Percentiles rank a stretch among this genome's conserved stretches.
phyloP scores from a whole-genome alignment of 2,329 filamentous ascomycete genomes.

The Falciphora oryzae region DNA sequence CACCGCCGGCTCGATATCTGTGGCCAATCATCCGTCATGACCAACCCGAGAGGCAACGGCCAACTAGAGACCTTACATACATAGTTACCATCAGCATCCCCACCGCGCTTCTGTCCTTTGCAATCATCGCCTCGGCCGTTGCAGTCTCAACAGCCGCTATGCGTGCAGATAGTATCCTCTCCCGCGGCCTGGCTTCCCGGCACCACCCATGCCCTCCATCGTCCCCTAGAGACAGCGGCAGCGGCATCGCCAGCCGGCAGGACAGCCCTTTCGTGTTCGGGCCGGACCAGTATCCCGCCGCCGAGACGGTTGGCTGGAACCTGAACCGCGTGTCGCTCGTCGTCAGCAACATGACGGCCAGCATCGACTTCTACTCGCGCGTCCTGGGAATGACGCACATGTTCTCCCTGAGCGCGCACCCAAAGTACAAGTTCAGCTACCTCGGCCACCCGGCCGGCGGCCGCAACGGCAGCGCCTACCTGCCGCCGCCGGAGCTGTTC shows the following conservation, averaged over 20 bases:
- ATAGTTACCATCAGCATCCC: too few species aligned
- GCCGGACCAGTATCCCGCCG: not conserved
- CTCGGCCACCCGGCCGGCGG: not conserved
- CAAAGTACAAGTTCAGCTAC: not conserved
- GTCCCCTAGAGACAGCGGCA: too few species aligned
- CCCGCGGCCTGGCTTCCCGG: not conserved
- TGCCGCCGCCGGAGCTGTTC: not conserved
- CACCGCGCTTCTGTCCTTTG: too few species aligned
- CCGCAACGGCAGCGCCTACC: not conserved
- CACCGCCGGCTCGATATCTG: too few species aligned
- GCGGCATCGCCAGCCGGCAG: not conserved
- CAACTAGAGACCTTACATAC: too few species aligned
- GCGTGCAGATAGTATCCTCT: not conserved
- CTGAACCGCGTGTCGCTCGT: not conserved
- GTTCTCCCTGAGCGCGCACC: not conserved
- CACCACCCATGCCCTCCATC: not conserved
- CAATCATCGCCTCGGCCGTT: too few species aligned
- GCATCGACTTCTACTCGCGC: not conserved
- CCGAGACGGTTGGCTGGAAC: not conserved
- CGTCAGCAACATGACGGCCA: not conserved
- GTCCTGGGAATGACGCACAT: slow-evolving; percentile 1
- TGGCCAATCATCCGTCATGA: too few species aligned
- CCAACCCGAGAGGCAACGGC: too few species aligned
- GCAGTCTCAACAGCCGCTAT: not conserved
- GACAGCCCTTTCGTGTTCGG: not conserved